Conservation (phyloP, 768 basidiomycete species). For the Daedalea quercina region DNA sequence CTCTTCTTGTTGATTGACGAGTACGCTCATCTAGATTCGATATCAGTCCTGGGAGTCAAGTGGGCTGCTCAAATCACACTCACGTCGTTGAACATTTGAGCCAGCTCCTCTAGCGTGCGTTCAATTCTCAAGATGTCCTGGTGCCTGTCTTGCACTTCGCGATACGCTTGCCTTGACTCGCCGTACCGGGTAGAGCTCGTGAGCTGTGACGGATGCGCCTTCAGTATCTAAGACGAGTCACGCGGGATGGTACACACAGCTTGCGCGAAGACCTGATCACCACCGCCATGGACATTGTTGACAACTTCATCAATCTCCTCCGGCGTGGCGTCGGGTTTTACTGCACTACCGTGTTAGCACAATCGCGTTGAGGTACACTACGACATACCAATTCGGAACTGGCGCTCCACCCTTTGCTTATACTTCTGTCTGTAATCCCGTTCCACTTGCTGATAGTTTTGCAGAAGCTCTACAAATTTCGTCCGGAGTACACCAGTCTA, state of each 20-base stretch:
- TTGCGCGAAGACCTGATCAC: slow-evolving; percentile 81
- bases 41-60: slow-evolving; percentile 1
- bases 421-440: slow-evolving; percentile 72
- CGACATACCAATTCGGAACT: slow-evolving; percentile 75
- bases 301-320: slow-evolving; percentile 87
- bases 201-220: slow-evolving; percentile 40
- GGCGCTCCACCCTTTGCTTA: slow-evolving; percentile 77
- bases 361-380: not conserved
- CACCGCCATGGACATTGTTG: slow-evolving; percentile 67
- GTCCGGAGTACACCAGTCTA: slow-evolving; percentile 19
- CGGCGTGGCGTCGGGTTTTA: slow-evolving; percentile 88
- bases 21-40: slow-evolving; percentile 59
- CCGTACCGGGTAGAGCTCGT: slow-evolving; percentile 76
- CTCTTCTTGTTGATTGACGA: slow-evolving; percentile 79
- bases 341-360: slow-evolving; percentile 28
- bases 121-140: slow-evolving; percentile 83
- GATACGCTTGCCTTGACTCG: slow-evolving; percentile 73
- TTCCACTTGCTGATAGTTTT: slow-evolving; percentile 79
- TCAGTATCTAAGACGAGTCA: not conserved
- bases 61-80: not conserved
- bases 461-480: slow-evolving; percentile 78
- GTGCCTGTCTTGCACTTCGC: slow-evolving; percentile 86
- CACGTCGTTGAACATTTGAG: slow-evolving; percentile 83
- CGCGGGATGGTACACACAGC: slow-evolving; percentile 42
- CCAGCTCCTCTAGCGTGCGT: slow-evolving; percentile 80